Percentiles rank a stretch among this genome's conserved stretches.
Conservation (phyloP, 1,284 basidiomycete species). For the Hypsizygus ulmarius region DNA sequence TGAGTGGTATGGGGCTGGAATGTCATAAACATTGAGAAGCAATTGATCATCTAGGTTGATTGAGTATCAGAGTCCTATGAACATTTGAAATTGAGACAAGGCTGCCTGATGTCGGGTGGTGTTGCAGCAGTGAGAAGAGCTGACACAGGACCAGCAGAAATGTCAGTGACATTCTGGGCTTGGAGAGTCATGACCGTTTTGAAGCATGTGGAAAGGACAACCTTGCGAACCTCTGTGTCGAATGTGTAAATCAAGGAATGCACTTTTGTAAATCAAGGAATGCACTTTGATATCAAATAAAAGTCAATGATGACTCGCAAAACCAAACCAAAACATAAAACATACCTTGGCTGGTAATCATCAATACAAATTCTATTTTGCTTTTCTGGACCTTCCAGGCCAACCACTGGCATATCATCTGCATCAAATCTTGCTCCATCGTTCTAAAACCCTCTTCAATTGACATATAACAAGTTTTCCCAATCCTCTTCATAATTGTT, state of each 20-base stretch:
- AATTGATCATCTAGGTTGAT: no score
- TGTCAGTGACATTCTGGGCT: slow-evolving; percentile 51
- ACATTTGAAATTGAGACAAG: no score
- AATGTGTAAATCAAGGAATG: slow-evolving; percentile 79
- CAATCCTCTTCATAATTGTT: no score
- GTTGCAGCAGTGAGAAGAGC: slow-evolving; percentile 75
- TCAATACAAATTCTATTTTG: slow-evolving; percentile 67
- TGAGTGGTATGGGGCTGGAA: no score
- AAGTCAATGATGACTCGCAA: slow-evolving; percentile 6
- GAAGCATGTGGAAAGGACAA: slow-evolving; percentile 82
- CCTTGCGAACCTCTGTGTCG: slow-evolving; percentile 74
- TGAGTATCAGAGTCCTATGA: no score
- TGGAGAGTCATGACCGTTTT: slow-evolving; percentile 74
- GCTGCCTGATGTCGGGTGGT: no score
- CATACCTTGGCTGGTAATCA: slow-evolving; percentile 63
- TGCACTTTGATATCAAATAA: slow-evolving; percentile 40
- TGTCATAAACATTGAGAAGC: no score
- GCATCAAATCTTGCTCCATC: slow-evolving; percentile 72
- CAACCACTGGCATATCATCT: slow-evolving; percentile 57
- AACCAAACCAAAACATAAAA: slow-evolving; percentile 12
- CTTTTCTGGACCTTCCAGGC: slow-evolving; percentile 63
- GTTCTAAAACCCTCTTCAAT: slow-evolving; percentile 49
- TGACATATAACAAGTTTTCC: no score
- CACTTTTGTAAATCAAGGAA: no score
- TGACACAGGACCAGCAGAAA: slow-evolving; percentile 66